Evolutionary conservation across 2,329 filamentous ascomycete species (phyloP).

Genomic region (Neurospora sp.): DNA sequence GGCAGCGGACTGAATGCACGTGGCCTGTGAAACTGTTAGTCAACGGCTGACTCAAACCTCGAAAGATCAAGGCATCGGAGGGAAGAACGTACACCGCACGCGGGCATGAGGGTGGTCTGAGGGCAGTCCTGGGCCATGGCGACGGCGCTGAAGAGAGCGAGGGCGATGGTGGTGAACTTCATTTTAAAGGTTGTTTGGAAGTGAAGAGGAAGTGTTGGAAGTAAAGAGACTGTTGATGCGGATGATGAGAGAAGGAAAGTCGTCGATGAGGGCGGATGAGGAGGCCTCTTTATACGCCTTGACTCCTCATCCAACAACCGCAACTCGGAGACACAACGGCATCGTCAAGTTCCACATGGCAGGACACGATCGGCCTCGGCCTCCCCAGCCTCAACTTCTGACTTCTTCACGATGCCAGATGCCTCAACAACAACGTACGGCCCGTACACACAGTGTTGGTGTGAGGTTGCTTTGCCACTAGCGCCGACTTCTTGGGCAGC

Average conservation of each 20-base stretch:
- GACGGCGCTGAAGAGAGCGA: neutral
- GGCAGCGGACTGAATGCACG: slow-evolving; percentile 4
- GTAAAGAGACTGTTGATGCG: neutral
- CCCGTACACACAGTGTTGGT: neutral
- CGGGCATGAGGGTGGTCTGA: slow-evolving; percentile 1
- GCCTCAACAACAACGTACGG: neutral
- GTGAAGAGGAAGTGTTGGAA: neutral
- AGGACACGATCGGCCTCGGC: neutral
- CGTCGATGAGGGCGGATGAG: neutral
- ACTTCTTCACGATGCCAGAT: neutral
- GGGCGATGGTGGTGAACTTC: neutral
- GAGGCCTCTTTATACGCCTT: neutral
- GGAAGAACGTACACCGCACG: slow-evolving; percentile 1
- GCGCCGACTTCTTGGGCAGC: neutral
- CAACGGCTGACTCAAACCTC: neutral
- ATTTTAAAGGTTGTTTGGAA: neutral
- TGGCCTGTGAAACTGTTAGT: neutral
- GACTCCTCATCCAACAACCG: neutral
- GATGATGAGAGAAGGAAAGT: neutral
- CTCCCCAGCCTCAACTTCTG: neutral
- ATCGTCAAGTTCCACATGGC: neutral
- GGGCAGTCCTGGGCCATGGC: neutral
- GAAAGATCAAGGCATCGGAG: neutral
- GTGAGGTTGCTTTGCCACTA: neutral
- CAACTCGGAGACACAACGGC: neutral